A percentile compares a stretch with the other conserved stretches of the same genome.
phyloP scores from a whole-genome alignment of 1,284 basidiomycete genomes.

The Hypsizygus ulmarius region DNA sequence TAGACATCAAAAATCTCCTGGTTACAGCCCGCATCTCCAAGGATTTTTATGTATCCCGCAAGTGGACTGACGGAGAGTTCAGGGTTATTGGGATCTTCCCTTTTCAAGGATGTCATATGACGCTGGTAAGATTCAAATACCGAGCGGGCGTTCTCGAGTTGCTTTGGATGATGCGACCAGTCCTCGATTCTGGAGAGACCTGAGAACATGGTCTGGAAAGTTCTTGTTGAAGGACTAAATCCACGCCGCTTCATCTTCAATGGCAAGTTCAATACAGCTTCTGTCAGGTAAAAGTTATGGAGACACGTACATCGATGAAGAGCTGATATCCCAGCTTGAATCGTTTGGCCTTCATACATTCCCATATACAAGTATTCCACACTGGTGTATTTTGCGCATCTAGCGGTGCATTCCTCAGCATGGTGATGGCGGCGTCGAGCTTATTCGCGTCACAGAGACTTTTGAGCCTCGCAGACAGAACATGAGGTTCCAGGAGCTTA shows the following conservation, averaged over 20 bases:
- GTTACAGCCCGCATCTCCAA: constrained; percentile 53
- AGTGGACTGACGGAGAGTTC: constrained; percentile 49
- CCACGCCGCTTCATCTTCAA: constrained; percentile 77
- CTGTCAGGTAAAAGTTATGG: not conserved
- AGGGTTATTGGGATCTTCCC: constrained; percentile 42
- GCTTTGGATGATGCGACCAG: constrained; percentile 54
- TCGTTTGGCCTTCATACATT: constrained; percentile 51
- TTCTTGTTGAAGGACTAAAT: constrained; percentile 60
- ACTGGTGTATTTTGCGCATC: constrained; percentile 68
- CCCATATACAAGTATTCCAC: constrained; percentile 73
- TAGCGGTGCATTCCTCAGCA: constrained; percentile 60
- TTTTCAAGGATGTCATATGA: constrained; percentile 46
- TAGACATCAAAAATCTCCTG: constrained; percentile 73
- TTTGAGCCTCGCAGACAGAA: constrained; percentile 55
- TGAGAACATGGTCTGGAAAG: constrained; percentile 62
- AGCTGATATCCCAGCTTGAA: constrained; percentile 58
- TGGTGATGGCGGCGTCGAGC: constrained; percentile 55
- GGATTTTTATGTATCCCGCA: constrained; percentile 59
- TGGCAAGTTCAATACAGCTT: constrained; percentile 6
- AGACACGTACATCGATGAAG: constrained; percentile 60
- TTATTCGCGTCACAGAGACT: constrained; percentile 51
- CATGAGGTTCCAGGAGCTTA: constrained; percentile 52
- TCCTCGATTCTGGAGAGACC: constrained; percentile 57
- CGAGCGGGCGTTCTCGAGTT: constrained; percentile 56
- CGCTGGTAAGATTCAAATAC: constrained; percentile 55